A percentile compares a stretch with the other conserved stretches of the same genome.
Evolutionary conservation across 78 protist species (phyloP).

Genomic region (Chrysochromulina tobinii): DNA sequence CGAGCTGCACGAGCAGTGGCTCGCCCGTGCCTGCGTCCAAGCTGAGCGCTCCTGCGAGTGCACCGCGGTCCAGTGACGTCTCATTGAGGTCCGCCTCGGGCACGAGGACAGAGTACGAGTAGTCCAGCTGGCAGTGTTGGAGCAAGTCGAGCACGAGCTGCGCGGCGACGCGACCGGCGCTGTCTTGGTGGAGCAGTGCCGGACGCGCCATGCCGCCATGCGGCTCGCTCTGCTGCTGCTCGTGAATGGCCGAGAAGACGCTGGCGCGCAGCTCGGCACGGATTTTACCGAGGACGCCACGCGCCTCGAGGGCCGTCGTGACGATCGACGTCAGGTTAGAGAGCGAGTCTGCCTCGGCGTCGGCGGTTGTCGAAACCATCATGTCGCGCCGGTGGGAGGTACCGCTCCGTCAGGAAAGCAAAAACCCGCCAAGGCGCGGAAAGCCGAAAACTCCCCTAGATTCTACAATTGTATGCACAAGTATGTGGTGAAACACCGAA

Average conservation of each 20-base stretch:
- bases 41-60: neutral
- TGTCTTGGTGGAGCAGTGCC: neutral
- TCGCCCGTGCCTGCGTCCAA: neutral
- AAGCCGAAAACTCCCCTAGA: too few species aligned
- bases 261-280: slow-evolving; percentile 11
- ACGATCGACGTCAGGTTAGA: neutral
- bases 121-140: neutral
- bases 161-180: neutral
- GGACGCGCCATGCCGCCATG: neutral
- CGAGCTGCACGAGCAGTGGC: neutral
- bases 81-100: neutral
- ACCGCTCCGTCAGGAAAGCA: too few species aligned
- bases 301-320: neutral
- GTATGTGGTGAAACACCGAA: too few species aligned
- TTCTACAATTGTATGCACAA: too few species aligned
- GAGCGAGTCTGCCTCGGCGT: too few species aligned
- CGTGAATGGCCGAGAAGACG: neutral
- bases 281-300: neutral
- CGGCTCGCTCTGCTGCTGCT: neutral
- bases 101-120: neutral
- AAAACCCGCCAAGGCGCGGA: too few species aligned
- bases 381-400: too few species aligned
- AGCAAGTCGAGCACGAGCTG: neutral
- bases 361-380: too few species aligned
- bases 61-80: neutral